Evolutionary conservation across 176 grass and related monocot genomes (phyloP), one percentile per base, ranked within the genome.

Genomic region (Carex myosuroides): DNA sequence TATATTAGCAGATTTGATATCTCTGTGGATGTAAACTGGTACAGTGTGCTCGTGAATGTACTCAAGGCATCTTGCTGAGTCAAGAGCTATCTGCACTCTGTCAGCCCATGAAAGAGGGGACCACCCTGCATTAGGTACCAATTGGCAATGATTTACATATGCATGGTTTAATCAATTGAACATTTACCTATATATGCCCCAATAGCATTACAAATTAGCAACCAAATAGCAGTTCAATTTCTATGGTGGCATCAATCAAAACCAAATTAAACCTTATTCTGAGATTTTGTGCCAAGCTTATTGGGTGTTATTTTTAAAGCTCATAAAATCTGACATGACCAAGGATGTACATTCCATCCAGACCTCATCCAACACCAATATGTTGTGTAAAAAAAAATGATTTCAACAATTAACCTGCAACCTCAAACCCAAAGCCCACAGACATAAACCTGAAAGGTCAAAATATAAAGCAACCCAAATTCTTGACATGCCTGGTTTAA

Each of bases 41-140:
- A 98, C 92, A 37, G 93, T 98, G 82, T 98, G 96, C 74, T 98
- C 91, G 50, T 98, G 96, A 82, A 98, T 93, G 75, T 98, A 98
- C 88, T 98, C 96, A 21, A 98, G 85, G 88, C 92, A 91, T 85
- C 96, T 95, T 59, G 96, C 96, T 81, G 96, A 89, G 86, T 98
- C 93, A 58, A 98, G 88, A 57, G 96, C 96, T 85, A 98, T 95
- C 79, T 95, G 96, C 63, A 98, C 86, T 78, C 96, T 90, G 41
- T 81, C 79, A 81, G 86, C 44, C 96, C 96, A 98, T 75, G 96
- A 85, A 6, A 98, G 85, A 87, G 91, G 91, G n/a, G 84, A 82
- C 87, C 80, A 73, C 79, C 83, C 96, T 98, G 85, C 58, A 86
- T 80, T 82, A 77, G 39, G 70, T 14, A 80, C 80, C 79, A 13